Evolutionary conservation across 345 rosid genomes (phyloP), one percentile per base, ranked within the genome.

Genomic region (Gossypium rotundifolium): DNA sequence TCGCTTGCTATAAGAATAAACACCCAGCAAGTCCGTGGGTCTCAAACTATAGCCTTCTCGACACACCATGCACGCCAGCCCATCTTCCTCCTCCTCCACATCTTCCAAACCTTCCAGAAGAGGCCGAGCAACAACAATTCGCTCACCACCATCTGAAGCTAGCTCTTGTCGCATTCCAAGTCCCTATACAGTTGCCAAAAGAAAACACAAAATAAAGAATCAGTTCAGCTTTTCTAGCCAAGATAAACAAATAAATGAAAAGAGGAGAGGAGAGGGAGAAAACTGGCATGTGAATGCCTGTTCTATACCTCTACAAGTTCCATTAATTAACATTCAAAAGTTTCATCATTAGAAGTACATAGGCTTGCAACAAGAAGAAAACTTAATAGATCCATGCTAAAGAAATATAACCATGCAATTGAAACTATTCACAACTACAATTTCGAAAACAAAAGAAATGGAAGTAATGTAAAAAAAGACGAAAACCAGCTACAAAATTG

Each of bases 21-120:
- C 92, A 66, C 98, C 99, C 78, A 95, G 81, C 82, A 95, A 83
- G 80, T 95, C 99, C 25, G 86, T 87, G 54, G 99, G 94, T 81
- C 99, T 88, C 74, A 95, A 83, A 84, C 94, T 91, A 83, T 95
- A 95, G 78, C 98, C 99, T 75, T 95, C 98, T 78, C 94, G 83
- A 80, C 99, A 95, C 22, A 95, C 99, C 99, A 95, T 91, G 79
- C 99, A 95, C 70, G 97, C 96, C 80, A 95, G 72, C 27, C 99
- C 99, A 88, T 91, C 97, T 78, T 88, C 93, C 74, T 94, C 98
- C 83, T 94, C 99, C 79, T 93, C 92, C 62, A 95, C 97, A 77
- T 93, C 98, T 55, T 93, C 99, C 73, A 91, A 81, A 74, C 99
- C 99, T 90, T 95, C 99, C 25, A 95, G 89, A 77, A 83, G 75